These are phyloP conservation scores for Areca catechu DNA, from an alignment of 176 grass and related monocot genomes.

Conservation along the genomic window DNA sequence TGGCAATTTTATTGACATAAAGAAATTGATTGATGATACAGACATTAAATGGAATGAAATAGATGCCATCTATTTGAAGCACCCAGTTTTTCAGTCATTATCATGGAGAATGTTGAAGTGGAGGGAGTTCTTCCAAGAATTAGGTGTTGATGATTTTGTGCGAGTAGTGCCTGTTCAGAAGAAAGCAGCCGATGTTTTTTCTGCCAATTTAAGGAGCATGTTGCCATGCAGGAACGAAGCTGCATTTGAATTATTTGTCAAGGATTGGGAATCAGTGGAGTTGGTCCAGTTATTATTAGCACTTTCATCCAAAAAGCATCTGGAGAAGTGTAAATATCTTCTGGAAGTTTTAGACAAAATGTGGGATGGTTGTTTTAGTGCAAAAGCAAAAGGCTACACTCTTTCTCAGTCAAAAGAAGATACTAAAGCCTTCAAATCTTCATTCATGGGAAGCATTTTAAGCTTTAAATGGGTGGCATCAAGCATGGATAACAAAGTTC, in stretches of 20 bases:
- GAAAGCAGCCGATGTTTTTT: constrained; percentile 19
- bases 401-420: constrained; percentile 21
- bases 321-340: constrained; percentile 70
- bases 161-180: constrained; percentile 54
- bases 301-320: constrained; percentile 58
- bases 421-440: constrained; percentile 41
- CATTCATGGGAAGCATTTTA: constrained; percentile 60
- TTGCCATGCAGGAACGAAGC: constrained; percentile 13
- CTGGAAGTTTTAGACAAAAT: constrained; percentile 74
- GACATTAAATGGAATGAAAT: constrained; percentile 70
- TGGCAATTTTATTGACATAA: constrained; percentile 48
- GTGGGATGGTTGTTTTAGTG: constrained; percentile 78
- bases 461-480: constrained; percentile 82
- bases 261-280: constrained; percentile 90
- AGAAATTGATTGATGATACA: constrained; percentile 40
- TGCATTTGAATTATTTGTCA: constrained; percentile 24
- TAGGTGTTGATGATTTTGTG: constrained; percentile 88
- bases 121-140: constrained; percentile 74
- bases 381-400: constrained; percentile 28
- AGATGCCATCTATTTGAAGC: constrained; percentile 67
- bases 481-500: constrained; percentile 57
- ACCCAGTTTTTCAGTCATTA: constrained; percentile 35
- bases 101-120: constrained; percentile 36
- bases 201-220: constrained; percentile 13
- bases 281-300: constrained; percentile 50